These are phyloP conservation scores for Tulasnella sp. DNA, from an alignment of 768 basidiomycete genomes.

Conservation along the genomic window DNA sequence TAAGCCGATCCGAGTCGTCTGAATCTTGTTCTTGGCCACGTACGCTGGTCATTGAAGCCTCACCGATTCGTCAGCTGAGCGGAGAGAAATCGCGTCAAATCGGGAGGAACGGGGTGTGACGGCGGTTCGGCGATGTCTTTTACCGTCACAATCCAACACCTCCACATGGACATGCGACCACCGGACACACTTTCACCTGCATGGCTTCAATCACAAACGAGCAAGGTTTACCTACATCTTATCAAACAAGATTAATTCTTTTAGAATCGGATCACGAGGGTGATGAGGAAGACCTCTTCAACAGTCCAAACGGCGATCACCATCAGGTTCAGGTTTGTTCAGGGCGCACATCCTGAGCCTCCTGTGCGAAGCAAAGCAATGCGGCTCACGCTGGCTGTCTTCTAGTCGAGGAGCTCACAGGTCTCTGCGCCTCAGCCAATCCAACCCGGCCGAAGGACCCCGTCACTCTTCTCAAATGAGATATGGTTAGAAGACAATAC, in stretches of 20 bases:
- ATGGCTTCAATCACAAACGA: neutral
- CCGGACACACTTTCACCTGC: neutral
- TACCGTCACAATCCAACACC: neutral
- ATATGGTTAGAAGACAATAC: constrained; percentile 8
- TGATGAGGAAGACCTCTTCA: neutral
- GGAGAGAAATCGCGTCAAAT: neutral
- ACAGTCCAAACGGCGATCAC: neutral
- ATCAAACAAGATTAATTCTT: neutral
- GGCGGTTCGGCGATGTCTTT: neutral
- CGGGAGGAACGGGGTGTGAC: neutral
- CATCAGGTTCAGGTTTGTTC: neutral
- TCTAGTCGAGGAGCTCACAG: neutral
- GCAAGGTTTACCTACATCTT: constrained; percentile 2
- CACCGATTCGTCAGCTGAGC: neutral
- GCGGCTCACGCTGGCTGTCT: neutral
- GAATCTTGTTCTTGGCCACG: neutral
- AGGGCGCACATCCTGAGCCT: neutral
- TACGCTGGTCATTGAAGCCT: neutral
- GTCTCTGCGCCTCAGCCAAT: neutral
- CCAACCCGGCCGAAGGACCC: neutral
- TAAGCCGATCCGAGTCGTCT: neutral
- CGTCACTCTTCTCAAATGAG: neutral
- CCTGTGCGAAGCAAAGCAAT: neutral
- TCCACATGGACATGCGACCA: neutral
- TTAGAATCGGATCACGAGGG: neutral